A percentile compares a stretch with the other conserved stretches of the same genome.
Conservation (phyloP, 305 asterid species). For the Rubia balearica region DNA sequence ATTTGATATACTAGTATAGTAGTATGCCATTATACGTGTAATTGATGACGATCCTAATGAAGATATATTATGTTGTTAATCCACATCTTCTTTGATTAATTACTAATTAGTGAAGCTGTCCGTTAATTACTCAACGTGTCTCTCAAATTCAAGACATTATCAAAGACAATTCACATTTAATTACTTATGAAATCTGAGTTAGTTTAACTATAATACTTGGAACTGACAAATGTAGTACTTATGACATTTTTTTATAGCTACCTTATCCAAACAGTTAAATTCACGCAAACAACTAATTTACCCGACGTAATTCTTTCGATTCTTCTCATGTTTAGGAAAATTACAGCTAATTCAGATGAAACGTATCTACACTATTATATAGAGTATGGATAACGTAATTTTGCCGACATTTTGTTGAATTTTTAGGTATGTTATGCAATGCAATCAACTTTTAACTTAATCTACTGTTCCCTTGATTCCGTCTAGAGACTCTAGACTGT, state of each 20-base stretch:
- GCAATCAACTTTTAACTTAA: background rate
- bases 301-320: too few species aligned
- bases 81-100: background rate
- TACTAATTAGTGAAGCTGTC: constrained; percentile 8
- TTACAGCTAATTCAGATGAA: too few species aligned
- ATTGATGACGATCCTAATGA: too few species aligned
- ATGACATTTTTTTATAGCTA: background rate
- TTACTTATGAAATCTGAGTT: background rate
- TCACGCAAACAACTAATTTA: too few species aligned
- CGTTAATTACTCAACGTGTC: background rate
- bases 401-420: background rate
- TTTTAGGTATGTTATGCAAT: background rate
- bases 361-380: too few species aligned
- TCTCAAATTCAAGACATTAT: background rate
- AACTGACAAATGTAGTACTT: background rate
- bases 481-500: background rate
- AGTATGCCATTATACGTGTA: too few species aligned
- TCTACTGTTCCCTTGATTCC: background rate
- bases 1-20: too few species aligned
- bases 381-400: background rate
- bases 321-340: too few species aligned
- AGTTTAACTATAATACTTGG: background rate
- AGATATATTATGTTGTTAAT: background rate
- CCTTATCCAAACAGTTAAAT: background rate
- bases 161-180: background rate